Evolutionary conservation across 2,329 filamentous ascomycete species (phyloP), one percentile per base, ranked within the genome.

Genomic region (Onygenales sp.): DNA sequence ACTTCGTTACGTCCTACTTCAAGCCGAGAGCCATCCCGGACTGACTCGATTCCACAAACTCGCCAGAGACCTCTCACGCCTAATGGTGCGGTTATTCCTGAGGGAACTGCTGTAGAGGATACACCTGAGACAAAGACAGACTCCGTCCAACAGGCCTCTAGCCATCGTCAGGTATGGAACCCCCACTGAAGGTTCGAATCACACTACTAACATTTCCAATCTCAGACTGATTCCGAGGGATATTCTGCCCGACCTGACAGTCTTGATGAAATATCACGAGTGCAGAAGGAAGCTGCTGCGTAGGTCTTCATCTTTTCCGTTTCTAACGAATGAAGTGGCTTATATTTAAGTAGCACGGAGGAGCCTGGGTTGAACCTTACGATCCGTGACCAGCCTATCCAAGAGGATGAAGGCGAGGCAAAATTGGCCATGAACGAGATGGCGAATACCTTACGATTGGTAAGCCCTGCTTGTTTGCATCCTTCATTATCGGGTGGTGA

Each of bases 381-480:
- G 11, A 77, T 77, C 47, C 67, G 74, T 34, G 74, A 76, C 48
- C 66, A 76, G 53, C 74, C 74, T 2, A 77, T 77, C 46, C 69
- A 71, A 27, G 74, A 77, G 62, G 74, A 77, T 59, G 73, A 75
- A 56, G 67, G 64, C 48, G 73, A 76, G 60, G 74, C 74, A n/a
- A 70, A 74, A 59, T 65, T 69, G 48, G 74, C 74, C 2, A 67
- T 77, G 66, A 68, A 70, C 55, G 71, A 74, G 13, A 74, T 75
- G 67, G 74, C 74, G 32, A 76, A 70, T 57, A 73, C 74, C n/a
- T 61, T 77, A 40, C 68, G 74, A 55, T 58, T 72, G 62, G 71
- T 74, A 56, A 49, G 47, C 5, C 57, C 67, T 66, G 49, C 49
- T 27, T 42, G 49, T 51, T 49, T 39, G 27, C 39, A 36, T 14